Conservation (phyloP, 2,329 filamentous ascomycete species). For the Magnaporthiopsis rhizophila region DNA sequence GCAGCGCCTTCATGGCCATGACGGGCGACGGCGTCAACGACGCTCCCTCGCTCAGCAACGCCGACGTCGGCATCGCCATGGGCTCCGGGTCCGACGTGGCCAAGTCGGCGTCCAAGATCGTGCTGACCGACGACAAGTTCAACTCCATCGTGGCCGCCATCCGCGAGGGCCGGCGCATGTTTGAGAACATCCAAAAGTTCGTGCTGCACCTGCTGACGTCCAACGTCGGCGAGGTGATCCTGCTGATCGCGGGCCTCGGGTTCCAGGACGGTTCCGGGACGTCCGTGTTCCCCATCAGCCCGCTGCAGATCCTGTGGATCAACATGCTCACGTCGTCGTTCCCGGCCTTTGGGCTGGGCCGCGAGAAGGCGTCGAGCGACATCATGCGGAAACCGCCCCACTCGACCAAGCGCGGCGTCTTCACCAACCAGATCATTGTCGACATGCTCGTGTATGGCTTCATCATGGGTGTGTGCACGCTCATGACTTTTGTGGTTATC, state of each 20-base stretch:
- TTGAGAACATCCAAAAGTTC: constrained; percentile 86
- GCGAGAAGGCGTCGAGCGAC: constrained; percentile 66
- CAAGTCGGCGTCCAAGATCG: constrained; percentile 74
- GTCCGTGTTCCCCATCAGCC: constrained; percentile 79
- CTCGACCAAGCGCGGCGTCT: constrained; percentile 57
- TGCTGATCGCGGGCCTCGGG: constrained; percentile 70
- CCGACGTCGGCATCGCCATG: constrained; percentile 87
- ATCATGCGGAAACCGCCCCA: constrained; percentile 78
- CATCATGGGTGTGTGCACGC: constrained; percentile 65
- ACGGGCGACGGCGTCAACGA: constrained; percentile 87
- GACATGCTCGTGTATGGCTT: constrained; percentile 76
- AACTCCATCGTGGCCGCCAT: constrained; percentile 78
- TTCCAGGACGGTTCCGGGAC: constrained; percentile 66
- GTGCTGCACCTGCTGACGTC: constrained; percentile 71
- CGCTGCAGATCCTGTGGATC: constrained; percentile 86
- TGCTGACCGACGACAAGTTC: constrained; percentile 83
- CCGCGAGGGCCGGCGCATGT: constrained; percentile 75
- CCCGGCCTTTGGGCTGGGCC: constrained; percentile 80
- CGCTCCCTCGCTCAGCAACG: constrained; percentile 69
- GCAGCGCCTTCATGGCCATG: constrained; percentile 73
- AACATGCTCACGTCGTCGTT: constrained; percentile 88
- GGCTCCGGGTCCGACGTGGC: constrained; percentile 82
- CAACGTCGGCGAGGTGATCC: constrained; percentile 78
- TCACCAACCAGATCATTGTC: constrained; percentile 67
- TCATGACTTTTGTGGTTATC: constrained; percentile 58